These are phyloP conservation scores for Erodium texanum DNA, from an alignment of 441 rosid species.

Conservation along the genomic window DNA sequence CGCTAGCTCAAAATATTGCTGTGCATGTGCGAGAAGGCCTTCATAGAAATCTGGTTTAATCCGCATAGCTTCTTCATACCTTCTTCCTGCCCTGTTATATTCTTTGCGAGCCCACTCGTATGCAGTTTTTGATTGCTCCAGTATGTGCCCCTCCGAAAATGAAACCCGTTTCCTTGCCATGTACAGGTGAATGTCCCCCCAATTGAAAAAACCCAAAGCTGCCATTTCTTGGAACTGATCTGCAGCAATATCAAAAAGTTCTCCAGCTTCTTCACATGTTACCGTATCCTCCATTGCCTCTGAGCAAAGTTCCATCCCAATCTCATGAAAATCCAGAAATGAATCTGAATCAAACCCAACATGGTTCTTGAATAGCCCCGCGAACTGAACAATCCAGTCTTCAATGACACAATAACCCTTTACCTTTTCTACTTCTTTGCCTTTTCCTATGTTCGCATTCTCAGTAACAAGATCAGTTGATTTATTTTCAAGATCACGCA, in stretches of 20 bases:
- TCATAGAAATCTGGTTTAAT: conserved; percentile 87
- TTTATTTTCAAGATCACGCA: not conserved
- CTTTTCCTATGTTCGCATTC: conserved; percentile 36
- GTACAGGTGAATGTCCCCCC: conserved; percentile 97
- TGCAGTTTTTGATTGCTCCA: conserved; percentile 46
- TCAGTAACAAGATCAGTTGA: conserved; percentile 17
- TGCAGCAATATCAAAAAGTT: conserved; percentile 66
- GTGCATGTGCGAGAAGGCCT: conserved; percentile 82
- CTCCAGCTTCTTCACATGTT: conserved; percentile 79
- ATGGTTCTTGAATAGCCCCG: conserved; percentile 75
- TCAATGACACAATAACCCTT: conserved; percentile 39
- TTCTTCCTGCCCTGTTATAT: conserved; percentile 50
- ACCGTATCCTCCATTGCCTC: conserved; percentile 92
- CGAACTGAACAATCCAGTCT: conserved; percentile 85
- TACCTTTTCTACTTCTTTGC: conserved; percentile 29
- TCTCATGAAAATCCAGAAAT: conserved; percentile 79
- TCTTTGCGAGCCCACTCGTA: conserved; percentile 67
- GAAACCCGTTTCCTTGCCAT: conserved; percentile 66
- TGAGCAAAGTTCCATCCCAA: conserved; percentile 81
- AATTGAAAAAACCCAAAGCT: conserved; percentile 83
- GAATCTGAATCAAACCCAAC: conserved; percentile 94
- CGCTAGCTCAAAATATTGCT: conserved; percentile 82
- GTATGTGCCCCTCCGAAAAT: conserved; percentile 52
- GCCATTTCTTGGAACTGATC: conserved; percentile 97
- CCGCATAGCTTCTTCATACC: conserved; percentile 64